Evolutionary conservation across 768 basidiomycete species (phyloP), one percentile per base, ranked within the genome.

Genomic region (Rossbeevera mucosa): DNA sequence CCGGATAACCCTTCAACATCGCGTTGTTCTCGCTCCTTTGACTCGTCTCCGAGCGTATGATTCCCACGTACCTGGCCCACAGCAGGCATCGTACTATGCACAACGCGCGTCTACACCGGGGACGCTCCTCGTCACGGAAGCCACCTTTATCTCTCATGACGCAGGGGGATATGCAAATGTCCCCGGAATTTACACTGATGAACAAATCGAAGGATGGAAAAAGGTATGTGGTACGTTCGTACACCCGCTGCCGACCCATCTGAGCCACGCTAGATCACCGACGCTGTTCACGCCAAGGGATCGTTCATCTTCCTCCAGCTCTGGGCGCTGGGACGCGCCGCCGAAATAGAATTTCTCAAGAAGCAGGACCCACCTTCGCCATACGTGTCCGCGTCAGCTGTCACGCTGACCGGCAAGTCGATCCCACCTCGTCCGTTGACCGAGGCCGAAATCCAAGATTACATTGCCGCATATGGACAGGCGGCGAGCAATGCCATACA

Each of bases 251-350:
- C 9, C n/a, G 33, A 18, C 11, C 1, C 33, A 36, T 36, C 16
- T 36, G 16, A 36, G 4, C 33, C 33, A 18, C 9, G 14, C 21
- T 44, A 44, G 25, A 16, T 44, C 5, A 44, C 43, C 8, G 25
- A 44, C 24, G 43, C 43, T 25, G 43, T 44, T 24, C 25, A 44
- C 6, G 43, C 43, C 25, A 44, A 44, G 14, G 43, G 43, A 44
- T 44, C 43, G 1, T 25, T 24, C 43, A 44, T 44, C 16, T 44
- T 44, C 25, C 43, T 44, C 1, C 24, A 44, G 25, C 43, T 44
- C 4, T 11, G 81, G 73, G 79, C 82, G 0, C 61, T 81, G 5
- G 87, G 86, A 0, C 77, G 83, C 1, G 54, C 71, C 0, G 78
- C 80, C 0, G 49, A 64, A 4, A 54, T 66, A 3, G 58, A 59